Evolutionary conservation across 2,329 filamentous ascomycete species (phyloP).

Genomic region (Colletotrichum sp.): DNA sequence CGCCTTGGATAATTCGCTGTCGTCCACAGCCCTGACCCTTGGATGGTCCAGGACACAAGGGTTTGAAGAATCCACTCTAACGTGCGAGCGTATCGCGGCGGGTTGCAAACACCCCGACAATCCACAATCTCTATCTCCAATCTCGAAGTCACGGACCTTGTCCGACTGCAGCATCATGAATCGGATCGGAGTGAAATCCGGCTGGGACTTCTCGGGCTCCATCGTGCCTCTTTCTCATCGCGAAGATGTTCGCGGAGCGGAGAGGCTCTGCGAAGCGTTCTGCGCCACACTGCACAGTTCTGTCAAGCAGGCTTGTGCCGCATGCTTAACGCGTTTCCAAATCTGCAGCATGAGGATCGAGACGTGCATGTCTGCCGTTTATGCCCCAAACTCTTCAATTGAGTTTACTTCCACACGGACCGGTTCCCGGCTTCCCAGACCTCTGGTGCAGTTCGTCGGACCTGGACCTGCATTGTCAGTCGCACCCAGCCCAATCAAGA

Average conservation of each 20-base stretch:
- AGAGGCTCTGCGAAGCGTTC: not conserved
- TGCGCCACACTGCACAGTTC: not conserved
- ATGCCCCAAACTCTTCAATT: not conserved
- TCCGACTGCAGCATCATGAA: not conserved
- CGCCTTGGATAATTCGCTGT: not conserved
- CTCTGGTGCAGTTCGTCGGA: not conserved
- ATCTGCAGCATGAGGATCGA: not conserved
- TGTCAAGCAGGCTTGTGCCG: not conserved
- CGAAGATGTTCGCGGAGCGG: not conserved
- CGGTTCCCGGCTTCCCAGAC: not conserved
- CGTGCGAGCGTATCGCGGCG: not conserved
- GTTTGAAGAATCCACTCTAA: not conserved
- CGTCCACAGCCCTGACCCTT: not conserved
- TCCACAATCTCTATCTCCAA: not conserved
- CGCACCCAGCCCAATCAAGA: not conserved
- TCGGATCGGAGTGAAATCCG: not conserved
- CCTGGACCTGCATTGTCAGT: not conserved
- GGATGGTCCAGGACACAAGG: not conserved
- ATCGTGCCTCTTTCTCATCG: not conserved
- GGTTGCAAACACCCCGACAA: not conserved
- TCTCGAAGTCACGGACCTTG: not conserved
- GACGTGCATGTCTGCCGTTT: not conserved
- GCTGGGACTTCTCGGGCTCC: not conserved
- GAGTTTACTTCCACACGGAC: not conserved
- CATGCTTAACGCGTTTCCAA: not conserved